A percentile compares a stretch with the other conserved stretches of the same genome.
Evolutionary conservation across 352 stramenopile genomes (phyloP).

Genomic region (Phytophthora citrophthora): DNA sequence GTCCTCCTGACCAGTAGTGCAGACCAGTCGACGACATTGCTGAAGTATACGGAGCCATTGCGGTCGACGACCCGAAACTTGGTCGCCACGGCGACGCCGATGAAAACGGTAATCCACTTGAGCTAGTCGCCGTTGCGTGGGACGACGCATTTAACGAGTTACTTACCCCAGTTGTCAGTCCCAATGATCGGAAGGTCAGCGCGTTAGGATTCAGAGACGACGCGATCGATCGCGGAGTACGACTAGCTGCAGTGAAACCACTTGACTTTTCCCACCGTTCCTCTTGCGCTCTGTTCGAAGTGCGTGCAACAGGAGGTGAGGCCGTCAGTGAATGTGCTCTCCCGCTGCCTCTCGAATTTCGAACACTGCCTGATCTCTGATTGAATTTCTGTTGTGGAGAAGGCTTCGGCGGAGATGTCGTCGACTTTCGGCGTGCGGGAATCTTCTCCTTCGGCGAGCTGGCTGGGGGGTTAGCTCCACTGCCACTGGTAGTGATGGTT

Average conservation of each 20-base stretch:
- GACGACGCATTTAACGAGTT: conserved; percentile 12
- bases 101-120: conserved; percentile 18
- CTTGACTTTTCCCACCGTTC: conserved; percentile 25
- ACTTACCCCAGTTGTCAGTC: conserved; percentile 13
- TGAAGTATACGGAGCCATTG: conserved; percentile 14
- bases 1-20: conserved; percentile 31
- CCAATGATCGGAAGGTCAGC: conserved; percentile 24
- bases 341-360: conserved; percentile 7
- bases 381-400: conserved; percentile 17
- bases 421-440: conserved; percentile 8
- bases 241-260: conserved; percentile 11
- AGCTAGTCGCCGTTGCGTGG: conserved; percentile 4
- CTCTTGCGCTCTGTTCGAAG: conserved; percentile 8
- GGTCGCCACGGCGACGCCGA: conserved; percentile 32
- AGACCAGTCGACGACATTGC: conserved; percentile 20
- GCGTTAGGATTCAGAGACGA: conserved; percentile 31
- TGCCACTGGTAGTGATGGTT: conserved; percentile 15
- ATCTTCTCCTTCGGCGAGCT: conserved; percentile 18
- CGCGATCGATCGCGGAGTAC: conserved; percentile 18
- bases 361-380: conserved; percentile 8
- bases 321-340: background rate
- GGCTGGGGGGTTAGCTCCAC: background rate
- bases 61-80: conserved; percentile 12
- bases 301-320: conserved; percentile 5
- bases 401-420: conserved; percentile 11